phyloP scores from a whole-genome alignment of 257 asterid genomes.

The Primulina eburnea region DNA sequence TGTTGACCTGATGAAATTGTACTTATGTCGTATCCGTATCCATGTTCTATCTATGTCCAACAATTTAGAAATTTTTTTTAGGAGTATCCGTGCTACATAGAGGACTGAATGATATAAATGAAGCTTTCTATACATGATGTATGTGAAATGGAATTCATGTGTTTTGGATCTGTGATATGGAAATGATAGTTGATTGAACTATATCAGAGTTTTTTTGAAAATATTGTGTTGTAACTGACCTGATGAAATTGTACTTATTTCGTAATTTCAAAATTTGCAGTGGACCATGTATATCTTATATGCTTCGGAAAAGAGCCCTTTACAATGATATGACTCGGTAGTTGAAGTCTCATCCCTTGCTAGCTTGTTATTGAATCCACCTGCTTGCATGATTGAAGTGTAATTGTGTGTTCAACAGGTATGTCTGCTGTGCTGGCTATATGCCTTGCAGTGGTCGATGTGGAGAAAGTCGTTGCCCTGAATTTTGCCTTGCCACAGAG shows the following conservation, averaged over 20 bases:
- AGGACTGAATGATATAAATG: background rate
- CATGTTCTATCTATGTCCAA: too few relatives aligned
- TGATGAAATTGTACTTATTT: slow-evolving; percentile 2
- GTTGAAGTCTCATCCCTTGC: slow-evolving; percentile 17
- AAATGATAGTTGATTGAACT: background rate
- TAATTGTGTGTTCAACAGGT: slow-evolving; percentile 43
- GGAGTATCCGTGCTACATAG: too few relatives aligned
- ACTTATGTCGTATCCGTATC: background rate
- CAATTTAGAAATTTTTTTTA: too few relatives aligned
- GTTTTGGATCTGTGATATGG: background rate
- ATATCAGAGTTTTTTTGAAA: background rate
- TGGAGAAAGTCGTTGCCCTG: slow-evolving; percentile 98
- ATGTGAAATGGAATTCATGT: background rate
- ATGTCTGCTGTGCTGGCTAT: slow-evolving; percentile 97
- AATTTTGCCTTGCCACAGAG: slow-evolving; percentile 98
- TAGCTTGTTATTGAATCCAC: slow-evolving; percentile 1
- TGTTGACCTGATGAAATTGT: slow-evolving; percentile 1
- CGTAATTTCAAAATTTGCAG: slow-evolving; percentile 41
- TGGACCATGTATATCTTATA: slow-evolving; percentile 88
- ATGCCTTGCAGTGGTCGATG: slow-evolving; percentile 99
- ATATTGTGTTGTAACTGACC: slow-evolving; percentile 1
- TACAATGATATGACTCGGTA: slow-evolving; percentile 99
- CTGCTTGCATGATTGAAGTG: slow-evolving; percentile 17
- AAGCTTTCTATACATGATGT: too few relatives aligned
- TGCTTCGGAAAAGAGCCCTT: slow-evolving; percentile 97